Conservation (phyloP, 1,284 basidiomycete species). For the Fereydounia khargensis region DNA sequence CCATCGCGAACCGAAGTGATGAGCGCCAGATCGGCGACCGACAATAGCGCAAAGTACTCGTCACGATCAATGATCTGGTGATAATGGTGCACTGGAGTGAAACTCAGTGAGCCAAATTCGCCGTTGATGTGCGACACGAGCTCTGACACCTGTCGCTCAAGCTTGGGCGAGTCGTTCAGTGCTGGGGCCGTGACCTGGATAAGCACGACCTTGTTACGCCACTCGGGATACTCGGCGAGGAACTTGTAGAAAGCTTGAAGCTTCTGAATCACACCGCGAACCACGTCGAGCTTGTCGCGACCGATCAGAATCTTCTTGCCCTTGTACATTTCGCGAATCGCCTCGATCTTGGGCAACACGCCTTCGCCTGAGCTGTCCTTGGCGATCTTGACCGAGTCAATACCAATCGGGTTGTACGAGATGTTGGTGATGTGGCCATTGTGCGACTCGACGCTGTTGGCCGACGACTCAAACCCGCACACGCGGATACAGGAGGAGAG, state of each 20-base stretch:
- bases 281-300: conserved; percentile 96
- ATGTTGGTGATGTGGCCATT: conserved; percentile 83
- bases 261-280: conserved; percentile 97
- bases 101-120: conserved; percentile 89
- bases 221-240: conserved; percentile 88
- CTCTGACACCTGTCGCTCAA: conserved; percentile 90
- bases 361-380: conserved; percentile 77
- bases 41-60: conserved; percentile 95
- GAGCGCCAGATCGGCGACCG: conserved; percentile 88
- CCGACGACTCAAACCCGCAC: conserved; percentile 85
- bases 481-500: conserved; percentile 91
- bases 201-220: conserved; percentile 78
- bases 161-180: conserved; percentile 84
- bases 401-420: conserved; percentile 91
- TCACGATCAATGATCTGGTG: conserved; percentile 92
- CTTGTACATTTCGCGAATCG: conserved; percentile 79
- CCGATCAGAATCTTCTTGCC: conserved; percentile 99
- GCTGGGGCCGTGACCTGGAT: conserved; percentile 90
- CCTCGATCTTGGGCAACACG: conserved; percentile 82
- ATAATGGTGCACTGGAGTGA: conserved; percentile 98
- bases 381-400: conserved; percentile 86
- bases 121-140: conserved; percentile 96
- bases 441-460: conserved; percentile 76
- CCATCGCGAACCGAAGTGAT: conserved; percentile 95
- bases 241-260: conserved; percentile 94